Evolutionary conservation across 192 early-diverging fungal genomes (phyloP).

Genomic region (Chytriomyces sp.): DNA sequence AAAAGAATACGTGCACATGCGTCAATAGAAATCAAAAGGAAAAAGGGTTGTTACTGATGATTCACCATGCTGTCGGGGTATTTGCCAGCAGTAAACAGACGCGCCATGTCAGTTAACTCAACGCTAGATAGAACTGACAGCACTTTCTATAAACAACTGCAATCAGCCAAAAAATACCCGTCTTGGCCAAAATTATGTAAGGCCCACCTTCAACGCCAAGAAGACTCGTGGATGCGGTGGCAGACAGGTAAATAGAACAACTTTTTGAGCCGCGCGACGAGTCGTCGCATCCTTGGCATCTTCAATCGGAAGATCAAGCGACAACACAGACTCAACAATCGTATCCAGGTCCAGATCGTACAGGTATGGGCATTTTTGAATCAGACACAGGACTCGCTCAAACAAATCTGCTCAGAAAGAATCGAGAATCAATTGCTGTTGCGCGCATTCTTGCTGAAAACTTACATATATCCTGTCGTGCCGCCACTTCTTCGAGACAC

Average conservation of each 20-base stretch:
- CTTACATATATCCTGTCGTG: constrained; percentile 19
- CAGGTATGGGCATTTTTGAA: constrained; percentile 53
- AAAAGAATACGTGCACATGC: too few relatives aligned
- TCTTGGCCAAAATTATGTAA: neutral
- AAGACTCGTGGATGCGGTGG: neutral
- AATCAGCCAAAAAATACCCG: neutral
- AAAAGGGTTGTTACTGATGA: too few relatives aligned
- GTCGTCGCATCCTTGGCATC: neutral
- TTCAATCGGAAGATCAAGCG: neutral
- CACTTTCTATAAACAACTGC: too few relatives aligned
- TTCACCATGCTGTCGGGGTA: too few relatives aligned
- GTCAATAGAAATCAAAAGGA: too few relatives aligned
- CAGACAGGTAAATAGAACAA: neutral
- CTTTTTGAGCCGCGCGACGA: neutral
- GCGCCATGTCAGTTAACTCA: too few relatives aligned
- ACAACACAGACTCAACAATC: constrained; percentile 30
- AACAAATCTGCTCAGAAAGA: constrained; percentile 3
- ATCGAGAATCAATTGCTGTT: neutral
- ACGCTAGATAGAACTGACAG: too few relatives aligned
- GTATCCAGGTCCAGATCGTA: constrained; percentile 41
- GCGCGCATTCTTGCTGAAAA: neutral
- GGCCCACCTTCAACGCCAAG: neutral
- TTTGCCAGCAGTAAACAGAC: too few relatives aligned
- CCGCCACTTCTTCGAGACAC: constrained; percentile 36
- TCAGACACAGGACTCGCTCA: constrained; percentile 35